These are phyloP conservation scores for Bipolaris bicolor DNA, from an alignment of 2,329 filamentous ascomycete species.

Conservation along the genomic window DNA sequence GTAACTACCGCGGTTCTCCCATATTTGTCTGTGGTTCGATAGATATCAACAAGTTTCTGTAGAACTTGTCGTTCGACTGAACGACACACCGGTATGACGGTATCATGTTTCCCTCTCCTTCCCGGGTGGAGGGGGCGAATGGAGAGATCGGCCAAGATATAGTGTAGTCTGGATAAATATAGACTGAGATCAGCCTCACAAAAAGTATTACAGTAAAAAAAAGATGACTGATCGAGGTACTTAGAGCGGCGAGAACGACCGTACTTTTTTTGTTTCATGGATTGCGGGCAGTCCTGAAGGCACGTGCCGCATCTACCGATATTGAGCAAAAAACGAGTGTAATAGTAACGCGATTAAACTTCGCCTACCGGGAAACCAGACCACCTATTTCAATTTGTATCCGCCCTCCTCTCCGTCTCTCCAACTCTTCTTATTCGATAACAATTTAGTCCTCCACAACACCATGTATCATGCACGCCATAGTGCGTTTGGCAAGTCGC, in stretches of 20 bases:
- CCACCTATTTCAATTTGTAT: not conserved
- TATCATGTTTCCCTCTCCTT: not conserved
- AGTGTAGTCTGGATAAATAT: not conserved
- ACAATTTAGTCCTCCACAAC: not conserved
- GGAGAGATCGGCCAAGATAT: not conserved
- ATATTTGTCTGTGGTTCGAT: too few species aligned
- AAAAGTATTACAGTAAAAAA: not conserved
- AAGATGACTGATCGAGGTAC: not conserved
- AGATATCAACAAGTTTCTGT: too few species aligned
- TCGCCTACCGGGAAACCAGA: not conserved
- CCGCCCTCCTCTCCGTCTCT: not conserved
- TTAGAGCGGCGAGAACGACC: not conserved
- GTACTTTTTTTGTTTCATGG: constrained; percentile 5
- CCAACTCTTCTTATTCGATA: not conserved
- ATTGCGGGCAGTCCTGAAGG: not conserved
- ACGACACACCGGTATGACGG: not conserved
- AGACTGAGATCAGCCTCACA: not conserved
- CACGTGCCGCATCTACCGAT: not conserved
- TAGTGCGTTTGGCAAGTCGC: not conserved
- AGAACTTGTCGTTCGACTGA: not conserved
- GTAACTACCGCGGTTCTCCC: too few species aligned
- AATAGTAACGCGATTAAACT: not conserved
- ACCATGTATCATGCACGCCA: not conserved
- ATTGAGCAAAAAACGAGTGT: constrained; percentile 1
- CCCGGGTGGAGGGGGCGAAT: not conserved